phyloP scores from a whole-genome alignment of 805 yeast species.

The Allodekkera sacchari region DNA sequence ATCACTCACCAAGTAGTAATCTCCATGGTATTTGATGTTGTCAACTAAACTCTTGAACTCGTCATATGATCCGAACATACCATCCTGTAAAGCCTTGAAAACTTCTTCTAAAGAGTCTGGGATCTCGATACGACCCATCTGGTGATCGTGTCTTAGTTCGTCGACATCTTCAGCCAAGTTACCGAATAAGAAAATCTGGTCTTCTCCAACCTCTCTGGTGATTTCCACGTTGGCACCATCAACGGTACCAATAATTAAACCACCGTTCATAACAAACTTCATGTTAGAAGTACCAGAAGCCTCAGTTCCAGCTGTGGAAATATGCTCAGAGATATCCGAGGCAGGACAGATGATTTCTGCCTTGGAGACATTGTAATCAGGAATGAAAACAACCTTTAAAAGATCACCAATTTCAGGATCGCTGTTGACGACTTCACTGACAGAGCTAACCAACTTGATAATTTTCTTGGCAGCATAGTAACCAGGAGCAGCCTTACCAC shows the following conservation, averaged over 20 bases:
- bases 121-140: slow-evolving; percentile 47
- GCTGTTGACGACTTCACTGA: slow-evolving; percentile 69
- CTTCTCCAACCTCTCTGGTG: slow-evolving; percentile 89
- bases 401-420: slow-evolving; percentile 69
- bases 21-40: slow-evolving; percentile 66
- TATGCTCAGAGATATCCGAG: slow-evolving; percentile 85
- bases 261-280: slow-evolving; percentile 94
- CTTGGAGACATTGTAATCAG: slow-evolving; percentile 90
- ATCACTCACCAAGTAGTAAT: slow-evolving; percentile 78
- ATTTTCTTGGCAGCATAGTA: slow-evolving; percentile 90
- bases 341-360: slow-evolving; percentile 90
- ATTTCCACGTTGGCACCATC: slow-evolving; percentile 97
- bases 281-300: slow-evolving; percentile 94
- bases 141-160: slow-evolving; percentile 69
- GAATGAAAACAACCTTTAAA: slow-evolving; percentile 79
- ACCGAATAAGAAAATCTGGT: slow-evolving; percentile 86
- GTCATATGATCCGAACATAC: slow-evolving; percentile 59
- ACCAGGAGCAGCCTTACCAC: slow-evolving; percentile 98
- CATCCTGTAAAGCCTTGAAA: slow-evolving; percentile 56
- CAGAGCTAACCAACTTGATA: slow-evolving; percentile 77
- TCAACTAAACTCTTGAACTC: slow-evolving; percentile 65
- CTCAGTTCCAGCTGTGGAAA: slow-evolving; percentile 95
- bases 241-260: slow-evolving; percentile 88
- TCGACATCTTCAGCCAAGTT: slow-evolving; percentile 86
- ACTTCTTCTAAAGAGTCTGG: slow-evolving; percentile 58